A percentile compares a stretch with the other conserved stretches of the same genome.
Conservation (phyloP, 2,329 filamentous ascomycete genomes). For the Aspergillus amoenus region DNA sequence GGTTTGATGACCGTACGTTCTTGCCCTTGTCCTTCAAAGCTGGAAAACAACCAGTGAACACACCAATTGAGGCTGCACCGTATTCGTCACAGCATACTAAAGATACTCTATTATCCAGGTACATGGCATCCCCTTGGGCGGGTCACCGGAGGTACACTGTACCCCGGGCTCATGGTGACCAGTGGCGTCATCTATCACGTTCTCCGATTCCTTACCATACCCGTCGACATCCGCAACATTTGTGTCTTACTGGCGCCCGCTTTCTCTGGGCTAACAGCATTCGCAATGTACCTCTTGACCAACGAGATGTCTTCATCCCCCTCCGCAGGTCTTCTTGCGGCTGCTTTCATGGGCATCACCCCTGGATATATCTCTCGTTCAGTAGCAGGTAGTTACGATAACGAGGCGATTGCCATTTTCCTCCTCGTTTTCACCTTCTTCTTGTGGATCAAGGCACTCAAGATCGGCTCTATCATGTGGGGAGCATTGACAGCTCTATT, state of each 20-base stretch:
- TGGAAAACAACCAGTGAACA: background rate
- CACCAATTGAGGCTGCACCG: background rate
- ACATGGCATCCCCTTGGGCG: conserved; percentile 99
- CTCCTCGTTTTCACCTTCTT: conserved; percentile 97
- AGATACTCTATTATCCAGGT: conserved; percentile 37
- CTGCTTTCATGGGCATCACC: conserved; percentile 94
- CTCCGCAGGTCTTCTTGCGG: conserved; percentile 91
- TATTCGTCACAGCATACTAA: conserved; percentile 4
- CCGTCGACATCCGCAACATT: conserved; percentile 97
- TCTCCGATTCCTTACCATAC: conserved; percentile 82
- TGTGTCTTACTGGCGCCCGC: conserved; percentile 93
- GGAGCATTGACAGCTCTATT: conserved; percentile 90
- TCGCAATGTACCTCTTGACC: conserved; percentile 90
- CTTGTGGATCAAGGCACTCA: conserved; percentile 98
- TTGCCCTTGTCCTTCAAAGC: conserved; percentile 6
- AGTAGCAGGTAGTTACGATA: conserved; percentile 97
- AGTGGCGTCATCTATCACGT: conserved; percentile 95
- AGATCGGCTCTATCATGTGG: conserved; percentile 95
- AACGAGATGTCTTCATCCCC: conserved; percentile 96
- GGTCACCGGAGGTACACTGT: conserved; percentile 97
- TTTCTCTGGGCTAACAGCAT: conserved; percentile 90
- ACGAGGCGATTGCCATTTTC: conserved; percentile 99
- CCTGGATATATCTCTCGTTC: conserved; percentile 98
- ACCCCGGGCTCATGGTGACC: conserved; percentile 98
- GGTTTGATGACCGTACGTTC: conserved; percentile 90